Base-by-base conservation (phyloP, 805 yeast species). In the Grigorovia jiainica region DNA sequence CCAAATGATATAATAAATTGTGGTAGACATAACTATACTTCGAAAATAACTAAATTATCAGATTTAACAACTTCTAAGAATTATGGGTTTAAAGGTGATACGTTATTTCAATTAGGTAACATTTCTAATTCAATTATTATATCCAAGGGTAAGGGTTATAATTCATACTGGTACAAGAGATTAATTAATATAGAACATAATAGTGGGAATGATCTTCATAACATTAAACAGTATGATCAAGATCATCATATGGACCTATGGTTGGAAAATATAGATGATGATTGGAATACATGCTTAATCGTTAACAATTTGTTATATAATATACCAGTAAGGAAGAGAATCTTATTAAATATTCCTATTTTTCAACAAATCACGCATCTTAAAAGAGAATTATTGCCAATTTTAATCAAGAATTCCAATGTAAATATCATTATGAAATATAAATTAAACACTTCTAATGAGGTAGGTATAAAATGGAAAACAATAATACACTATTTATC, bases 31-130 rank as follows among this genome's bases (percentile, higher is more conserved):
- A 65, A 74, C 51, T 63, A 61, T 43, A 81, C 90, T 0, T 79
- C 89, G 0, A 84, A 81, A 50, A 35, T 75, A 2, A 25, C 38
- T 1, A 38, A 44, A 1, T 50, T 70, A 24, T 60, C 59, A 1
- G 75, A 70, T 17, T 51, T 81, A 27, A 53, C 50, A 11, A 15
- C 38, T 0, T 56, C 71, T 3, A 40, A 41, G 1, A 73, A 81
- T 0, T 73, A 69, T 48, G 95, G 95, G 1, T 83, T 79, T 53
- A 68, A 84, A 38, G 95, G 95, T 1, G 83, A 79, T 49, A 82
- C 92, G 0, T 49, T 86, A 15, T 64, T 68, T 40, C 69, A 80
- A 0, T 61, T 86, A 3, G 58, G 73, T n/a, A 65, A 69, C 0
- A 52, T 75, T 6, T 64, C 79, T 0, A 56, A 67, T 11, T 45